A percentile compares a stretch with the other conserved stretches of the same genome.
These are phyloP conservation scores for Cicer chorassanicum DNA, from an alignment of 306 rosid species.

Conservation along the genomic window DNA sequence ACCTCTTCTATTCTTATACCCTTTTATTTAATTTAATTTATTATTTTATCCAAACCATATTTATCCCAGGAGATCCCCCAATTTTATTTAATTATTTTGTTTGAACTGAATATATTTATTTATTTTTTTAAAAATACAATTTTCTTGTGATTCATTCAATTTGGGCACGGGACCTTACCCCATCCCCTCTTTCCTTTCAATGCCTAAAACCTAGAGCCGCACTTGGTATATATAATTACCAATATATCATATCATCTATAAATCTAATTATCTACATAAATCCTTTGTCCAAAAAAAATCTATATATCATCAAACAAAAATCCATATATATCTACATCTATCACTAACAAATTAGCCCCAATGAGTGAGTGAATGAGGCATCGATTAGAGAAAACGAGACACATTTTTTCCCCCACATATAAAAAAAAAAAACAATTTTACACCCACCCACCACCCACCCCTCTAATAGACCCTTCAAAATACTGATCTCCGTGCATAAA, in stretches of 20 bases:
- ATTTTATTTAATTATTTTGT: neutral
- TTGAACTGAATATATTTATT: neutral
- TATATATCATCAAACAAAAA: too few species aligned
- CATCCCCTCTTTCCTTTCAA: constrained; percentile 35
- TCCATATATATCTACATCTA: neutral
- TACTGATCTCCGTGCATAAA: constrained; percentile 49
- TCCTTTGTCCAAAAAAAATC: neutral
- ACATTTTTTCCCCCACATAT: constrained; percentile 28
- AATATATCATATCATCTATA: neutral
- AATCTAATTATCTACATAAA: too few species aligned
- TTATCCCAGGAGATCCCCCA: neutral
- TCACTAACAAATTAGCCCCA: constrained; percentile 40
- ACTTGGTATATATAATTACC: constrained; percentile 32
- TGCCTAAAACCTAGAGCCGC: constrained; percentile 51
- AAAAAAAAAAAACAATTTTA: constrained; percentile 37
- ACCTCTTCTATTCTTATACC: neutral
- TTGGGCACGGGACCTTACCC: constrained; percentile 68
- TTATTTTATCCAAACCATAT: neutral
- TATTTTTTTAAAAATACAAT: neutral
- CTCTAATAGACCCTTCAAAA: constrained; percentile 45
- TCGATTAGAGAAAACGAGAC: constrained; percentile 42
- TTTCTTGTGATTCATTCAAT: constrained; percentile 37
- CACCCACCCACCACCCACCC: constrained; percentile 41
- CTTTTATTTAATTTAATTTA: neutral
- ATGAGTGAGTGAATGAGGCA: constrained; percentile 43